Conservation (phyloP, 805 yeast species). For the Citeromyces matritensis region DNA sequence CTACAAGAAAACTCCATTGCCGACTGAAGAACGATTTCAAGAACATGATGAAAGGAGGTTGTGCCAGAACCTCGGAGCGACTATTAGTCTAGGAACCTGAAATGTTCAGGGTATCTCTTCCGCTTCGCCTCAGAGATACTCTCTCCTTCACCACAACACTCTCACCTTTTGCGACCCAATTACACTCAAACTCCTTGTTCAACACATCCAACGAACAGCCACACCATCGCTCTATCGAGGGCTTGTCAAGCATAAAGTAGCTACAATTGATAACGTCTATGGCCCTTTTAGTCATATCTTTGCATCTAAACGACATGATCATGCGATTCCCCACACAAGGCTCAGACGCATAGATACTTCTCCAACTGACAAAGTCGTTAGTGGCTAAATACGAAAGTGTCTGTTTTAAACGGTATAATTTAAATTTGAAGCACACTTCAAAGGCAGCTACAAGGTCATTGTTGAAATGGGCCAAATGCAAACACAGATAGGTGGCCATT, state of each 20-base stretch:
- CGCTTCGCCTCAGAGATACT: too few relatives aligned
- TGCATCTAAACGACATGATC: constrained; percentile 28
- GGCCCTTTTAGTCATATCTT: constrained; percentile 16
- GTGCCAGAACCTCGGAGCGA: too few relatives aligned
- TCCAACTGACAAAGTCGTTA: constrained; percentile 17
- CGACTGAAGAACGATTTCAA: too few relatives aligned
- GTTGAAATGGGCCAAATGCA: constrained; percentile 29
- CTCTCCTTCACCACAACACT: too few relatives aligned
- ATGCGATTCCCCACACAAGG: constrained; percentile 4
- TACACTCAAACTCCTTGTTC: constrained; percentile 7
- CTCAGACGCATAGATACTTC: constrained; percentile 8
- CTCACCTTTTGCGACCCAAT: too few relatives aligned
- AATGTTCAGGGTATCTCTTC: too few relatives aligned
- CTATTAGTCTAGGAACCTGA: too few relatives aligned
- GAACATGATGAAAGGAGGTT: too few relatives aligned
- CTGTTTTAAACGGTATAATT: neutral
- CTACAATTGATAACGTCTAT: constrained; percentile 17
- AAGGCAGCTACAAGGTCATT: constrained; percentile 17
- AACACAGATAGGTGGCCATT: constrained; percentile 21
- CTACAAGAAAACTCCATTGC: too few relatives aligned
- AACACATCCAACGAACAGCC: constrained; percentile 15
- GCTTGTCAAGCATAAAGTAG: constrained; percentile 19
- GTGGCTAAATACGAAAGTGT: constrained; percentile 13
- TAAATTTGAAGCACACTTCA: constrained; percentile 11
- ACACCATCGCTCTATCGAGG: constrained; percentile 13